Base-by-base conservation (phyloP, 202 grass and related monocot species). In the Cymbopogon flexuosus region DNA sequence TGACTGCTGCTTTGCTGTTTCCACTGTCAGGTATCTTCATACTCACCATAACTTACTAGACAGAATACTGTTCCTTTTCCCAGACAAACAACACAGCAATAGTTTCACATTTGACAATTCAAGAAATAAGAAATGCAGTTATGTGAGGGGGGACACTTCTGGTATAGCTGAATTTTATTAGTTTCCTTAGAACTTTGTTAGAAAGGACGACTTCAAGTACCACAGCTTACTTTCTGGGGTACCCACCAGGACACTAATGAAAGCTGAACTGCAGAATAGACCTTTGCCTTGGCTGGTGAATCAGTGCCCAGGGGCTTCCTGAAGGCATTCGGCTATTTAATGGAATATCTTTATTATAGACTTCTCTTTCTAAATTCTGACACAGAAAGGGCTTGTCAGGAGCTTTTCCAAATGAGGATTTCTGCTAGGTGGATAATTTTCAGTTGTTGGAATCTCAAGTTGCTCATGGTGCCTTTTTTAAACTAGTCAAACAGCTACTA, bases 61-160 rank as follows among this genome's bases (percentile, higher is more conserved):
- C 30, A 77, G 12, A 34, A 30, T 49, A 34, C 2, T n/a, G 23
- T 60, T 67, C 4, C 40, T 61, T 86, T 62, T 56, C 33, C 51
- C 49, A 34, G 65, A 75, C 36, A 61, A 68, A 68, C 37, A 80
- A 57, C 18, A 47, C 5, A 64, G 65, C 5, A 29, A 21, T 27
- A 27, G 18, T 81, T 19, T 21, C 12, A 39, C 40, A 29, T 75
- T 66, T 86, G 21, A 15, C n/a, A 33, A 59, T 75, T 51, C 84
- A 81, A 70, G 15, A 87, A 76, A 87, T n/a, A 87, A 30, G 21
- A 40, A 40, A 56, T 77, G 18, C 6, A 62, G 7, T n/a, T 77
- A 24, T 37, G 41, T 52, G 4, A 40, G 46, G 35, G 5, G 14
- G 29, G 36, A 41, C 13, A 18, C 56, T 6, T 60, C 31, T 39